Conservation (phyloP, 2,329 filamentous ascomycete species). For the Cercospora janseana region DNA sequence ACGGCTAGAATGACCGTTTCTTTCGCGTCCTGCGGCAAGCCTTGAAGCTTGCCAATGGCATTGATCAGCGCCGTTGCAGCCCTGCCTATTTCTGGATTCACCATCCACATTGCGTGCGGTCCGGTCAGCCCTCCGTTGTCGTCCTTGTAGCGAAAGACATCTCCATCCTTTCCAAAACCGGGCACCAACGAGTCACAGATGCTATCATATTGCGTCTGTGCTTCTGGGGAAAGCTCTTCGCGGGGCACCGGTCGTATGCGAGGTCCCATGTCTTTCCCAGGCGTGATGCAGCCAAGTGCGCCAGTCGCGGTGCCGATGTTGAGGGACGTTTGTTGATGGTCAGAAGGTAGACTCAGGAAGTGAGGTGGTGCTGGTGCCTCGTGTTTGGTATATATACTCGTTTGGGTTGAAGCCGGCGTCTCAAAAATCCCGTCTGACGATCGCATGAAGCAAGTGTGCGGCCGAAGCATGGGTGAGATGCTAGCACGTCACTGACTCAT, state of each 20-base stretch:
- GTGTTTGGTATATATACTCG: too few species aligned
- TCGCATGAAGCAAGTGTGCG: too few species aligned
- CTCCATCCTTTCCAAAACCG: slow-evolving; percentile 17
- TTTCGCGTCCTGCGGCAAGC: slow-evolving; percentile 25
- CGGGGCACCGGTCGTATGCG: slow-evolving; percentile 15
- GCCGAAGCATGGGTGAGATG: too few species aligned
- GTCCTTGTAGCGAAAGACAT: slow-evolving; percentile 19
- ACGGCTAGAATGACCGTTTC: slow-evolving; percentile 30
- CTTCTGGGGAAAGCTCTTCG: slow-evolving; percentile 13
- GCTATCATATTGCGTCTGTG: slow-evolving; percentile 13
- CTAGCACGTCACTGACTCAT: too few species aligned
- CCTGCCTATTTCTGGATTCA: slow-evolving; percentile 18
- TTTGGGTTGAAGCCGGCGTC: too few species aligned
- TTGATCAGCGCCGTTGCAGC: slow-evolving; percentile 20
- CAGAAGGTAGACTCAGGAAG: too few species aligned
- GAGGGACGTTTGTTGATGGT: too few species aligned
- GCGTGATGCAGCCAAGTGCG: too few species aligned
- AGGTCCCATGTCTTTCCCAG: slow-evolving; percentile 13
- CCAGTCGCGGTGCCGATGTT: too few species aligned
- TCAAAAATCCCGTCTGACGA: too few species aligned
- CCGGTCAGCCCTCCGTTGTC: slow-evolving; percentile 15
- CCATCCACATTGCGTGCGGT: slow-evolving; percentile 14
- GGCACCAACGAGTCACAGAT: slow-evolving; percentile 11
- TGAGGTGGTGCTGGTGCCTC: too few species aligned
- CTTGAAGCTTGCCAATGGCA: slow-evolving; percentile 19